These are phyloP conservation scores for Funneliformis geosporum DNA, from an alignment of 192 early-diverging fungal genomes.

Conservation along the genomic window DNA sequence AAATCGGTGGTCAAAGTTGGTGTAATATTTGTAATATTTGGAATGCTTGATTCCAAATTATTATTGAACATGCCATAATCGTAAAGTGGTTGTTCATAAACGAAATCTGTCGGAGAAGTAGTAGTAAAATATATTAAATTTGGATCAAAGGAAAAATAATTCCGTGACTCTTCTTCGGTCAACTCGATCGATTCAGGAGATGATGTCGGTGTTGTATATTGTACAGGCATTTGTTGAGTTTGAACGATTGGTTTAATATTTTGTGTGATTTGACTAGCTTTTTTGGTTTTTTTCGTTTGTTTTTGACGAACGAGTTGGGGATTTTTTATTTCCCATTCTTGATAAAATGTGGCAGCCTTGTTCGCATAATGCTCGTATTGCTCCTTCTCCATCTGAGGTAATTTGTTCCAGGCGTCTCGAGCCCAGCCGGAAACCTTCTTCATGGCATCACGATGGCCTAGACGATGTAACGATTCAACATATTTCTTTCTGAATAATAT, in stretches of 20 bases:
- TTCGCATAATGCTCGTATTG: background rate
- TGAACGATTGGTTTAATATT: background rate
- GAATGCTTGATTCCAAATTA: no score
- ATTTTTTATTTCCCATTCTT: conserved; percentile 10
- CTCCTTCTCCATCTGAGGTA: background rate
- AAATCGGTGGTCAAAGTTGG: no score
- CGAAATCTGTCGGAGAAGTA: no score
- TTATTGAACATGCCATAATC: no score
- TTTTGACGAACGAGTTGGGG: background rate
- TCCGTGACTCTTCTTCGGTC: background rate
- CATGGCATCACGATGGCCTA: background rate
- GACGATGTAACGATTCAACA: conserved; percentile 7
- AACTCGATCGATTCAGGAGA: background rate
- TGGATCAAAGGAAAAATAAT: background rate
- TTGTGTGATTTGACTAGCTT: background rate
- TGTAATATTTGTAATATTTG: no score
- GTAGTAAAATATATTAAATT: no score
- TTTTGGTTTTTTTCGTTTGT: background rate
- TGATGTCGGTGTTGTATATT: background rate
- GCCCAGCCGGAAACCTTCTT: conserved; percentile 9
- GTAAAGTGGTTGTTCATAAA: no score
- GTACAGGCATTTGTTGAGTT: background rate
- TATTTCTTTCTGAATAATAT: conserved; percentile 1
- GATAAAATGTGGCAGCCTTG: background rate
- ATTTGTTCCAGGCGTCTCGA: conserved; percentile 10